Evolutionary conservation across 257 asterid species (phyloP).

Genomic region (Rubia yunnanensis): DNA sequence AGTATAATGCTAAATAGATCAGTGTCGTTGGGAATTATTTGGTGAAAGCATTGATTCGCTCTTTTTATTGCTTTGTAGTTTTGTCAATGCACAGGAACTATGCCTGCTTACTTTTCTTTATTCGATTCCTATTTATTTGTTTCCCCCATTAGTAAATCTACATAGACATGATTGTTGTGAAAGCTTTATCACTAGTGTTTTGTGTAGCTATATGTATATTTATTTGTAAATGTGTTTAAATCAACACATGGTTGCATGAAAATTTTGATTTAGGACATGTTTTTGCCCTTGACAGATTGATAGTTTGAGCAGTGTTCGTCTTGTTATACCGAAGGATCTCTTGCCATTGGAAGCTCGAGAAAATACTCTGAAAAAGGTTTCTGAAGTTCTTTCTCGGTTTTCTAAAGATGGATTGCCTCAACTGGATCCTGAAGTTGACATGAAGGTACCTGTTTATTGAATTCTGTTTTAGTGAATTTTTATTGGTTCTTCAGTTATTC

Average conservation of each 20-base stretch:
- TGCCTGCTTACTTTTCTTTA: not conserved
- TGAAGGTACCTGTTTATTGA: conserved; percentile 50
- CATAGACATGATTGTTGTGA: not conserved
- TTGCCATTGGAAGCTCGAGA: conserved; percentile 81
- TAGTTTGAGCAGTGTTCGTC: conserved; percentile 61
- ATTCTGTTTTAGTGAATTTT: conserved; percentile 2
- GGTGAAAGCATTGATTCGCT: not conserved
- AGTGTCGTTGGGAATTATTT: not conserved
- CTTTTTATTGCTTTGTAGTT: not conserved
- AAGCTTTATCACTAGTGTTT: not conserved
- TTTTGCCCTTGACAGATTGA: conserved; percentile 41
- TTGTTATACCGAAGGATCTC: conserved; percentile 82
- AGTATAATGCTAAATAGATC: not conserved
- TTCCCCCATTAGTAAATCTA: not conserved
- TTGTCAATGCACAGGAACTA: not conserved
- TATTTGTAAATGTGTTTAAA: not conserved
- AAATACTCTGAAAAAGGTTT: conserved; percentile 79
- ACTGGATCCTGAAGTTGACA: conserved; percentile 92
- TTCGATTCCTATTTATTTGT: not conserved
- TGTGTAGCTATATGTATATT: not conserved
- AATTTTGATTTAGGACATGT: not conserved
- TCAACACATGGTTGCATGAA: not conserved
- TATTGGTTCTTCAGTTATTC: not conserved
- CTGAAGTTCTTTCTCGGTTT: conserved; percentile 72
- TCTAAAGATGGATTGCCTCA: conserved; percentile 70